These are phyloP conservation scores for Saccharomycopsis selenospora DNA, from an alignment of 805 yeast species.

Conservation along the genomic window DNA sequence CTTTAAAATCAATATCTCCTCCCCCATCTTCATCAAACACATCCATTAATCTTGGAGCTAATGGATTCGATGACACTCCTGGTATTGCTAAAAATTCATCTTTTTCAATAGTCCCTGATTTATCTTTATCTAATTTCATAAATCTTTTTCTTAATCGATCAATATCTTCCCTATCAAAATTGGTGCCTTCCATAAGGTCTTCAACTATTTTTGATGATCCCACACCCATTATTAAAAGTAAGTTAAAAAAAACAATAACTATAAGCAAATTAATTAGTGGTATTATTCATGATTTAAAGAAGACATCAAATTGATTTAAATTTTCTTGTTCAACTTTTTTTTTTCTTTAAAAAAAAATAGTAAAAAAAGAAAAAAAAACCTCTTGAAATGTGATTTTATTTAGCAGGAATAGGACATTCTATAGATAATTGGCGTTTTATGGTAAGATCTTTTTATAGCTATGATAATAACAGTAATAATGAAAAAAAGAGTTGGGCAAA, in stretches of 20 bases:
- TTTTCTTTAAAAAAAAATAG: background rate
- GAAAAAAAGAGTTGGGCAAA: no score
- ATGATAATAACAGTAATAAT: no score
- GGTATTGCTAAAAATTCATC: conserved; percentile 89
- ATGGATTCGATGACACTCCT: conserved; percentile 83
- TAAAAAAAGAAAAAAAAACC: no score
- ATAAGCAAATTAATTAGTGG: background rate
- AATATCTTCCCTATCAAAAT: conserved; percentile 84
- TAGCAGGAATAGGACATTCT: no score
- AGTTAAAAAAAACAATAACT: background rate
- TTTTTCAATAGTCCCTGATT: conserved; percentile 85
- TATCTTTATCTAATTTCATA: conserved; percentile 91
- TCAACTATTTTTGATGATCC: conserved; percentile 57
- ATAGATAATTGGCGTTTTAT: no score
- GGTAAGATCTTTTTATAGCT: no score
- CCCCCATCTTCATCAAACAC: conserved; percentile 89
- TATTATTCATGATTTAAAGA: background rate
- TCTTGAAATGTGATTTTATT: no score
- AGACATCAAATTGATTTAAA: no score
- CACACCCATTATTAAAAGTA: conserved; percentile 42
- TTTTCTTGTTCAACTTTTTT: background rate
- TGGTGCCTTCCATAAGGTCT: conserved; percentile 71
- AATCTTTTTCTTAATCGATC: conserved; percentile 87
- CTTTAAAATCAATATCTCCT: conserved; percentile 93
- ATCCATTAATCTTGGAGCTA: conserved; percentile 84